Conservation (phyloP, 2,329 filamentous ascomycete species). For the Sporothrix mexicana region DNA sequence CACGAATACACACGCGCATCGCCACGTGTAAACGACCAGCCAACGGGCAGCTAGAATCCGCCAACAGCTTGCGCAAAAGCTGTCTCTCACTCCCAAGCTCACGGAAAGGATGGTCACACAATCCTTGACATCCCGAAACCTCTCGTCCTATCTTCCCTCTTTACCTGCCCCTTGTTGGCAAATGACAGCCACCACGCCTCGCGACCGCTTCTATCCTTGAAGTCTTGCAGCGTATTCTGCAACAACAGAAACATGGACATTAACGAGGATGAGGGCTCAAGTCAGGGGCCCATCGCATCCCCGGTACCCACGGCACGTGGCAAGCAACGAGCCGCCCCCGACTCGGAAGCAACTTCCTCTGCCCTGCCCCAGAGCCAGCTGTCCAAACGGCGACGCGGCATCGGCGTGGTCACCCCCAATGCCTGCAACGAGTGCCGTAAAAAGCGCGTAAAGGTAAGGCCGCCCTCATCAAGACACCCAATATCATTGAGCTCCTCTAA, state of each 20-base stretch:
- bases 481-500: background rate
- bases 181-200: too few relatives aligned
- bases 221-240: background rate
- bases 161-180: too few relatives aligned
- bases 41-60: too few relatives aligned
- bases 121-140: too few relatives aligned
- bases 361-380: constrained; percentile 21
- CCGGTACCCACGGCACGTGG: background rate
- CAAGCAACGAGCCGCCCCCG: constrained; percentile 25
- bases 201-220: too few relatives aligned
- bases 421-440: constrained; percentile 67
- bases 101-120: too few relatives aligned
- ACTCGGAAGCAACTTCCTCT: constrained; percentile 14
- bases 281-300: background rate
- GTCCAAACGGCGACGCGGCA: constrained; percentile 58
- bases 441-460: constrained; percentile 63
- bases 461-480: background rate
- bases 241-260: constrained; percentile 8
- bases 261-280: constrained; percentile 14
- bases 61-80: too few relatives aligned
- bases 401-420: constrained; percentile 64
- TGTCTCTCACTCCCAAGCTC: too few relatives aligned
- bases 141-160: too few relatives aligned
- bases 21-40: background rate
- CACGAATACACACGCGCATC: background rate